phyloP scores from a whole-genome alignment of 2,329 filamentous ascomycete genomes.

The Pseudophaeomoniella oleicola region DNA sequence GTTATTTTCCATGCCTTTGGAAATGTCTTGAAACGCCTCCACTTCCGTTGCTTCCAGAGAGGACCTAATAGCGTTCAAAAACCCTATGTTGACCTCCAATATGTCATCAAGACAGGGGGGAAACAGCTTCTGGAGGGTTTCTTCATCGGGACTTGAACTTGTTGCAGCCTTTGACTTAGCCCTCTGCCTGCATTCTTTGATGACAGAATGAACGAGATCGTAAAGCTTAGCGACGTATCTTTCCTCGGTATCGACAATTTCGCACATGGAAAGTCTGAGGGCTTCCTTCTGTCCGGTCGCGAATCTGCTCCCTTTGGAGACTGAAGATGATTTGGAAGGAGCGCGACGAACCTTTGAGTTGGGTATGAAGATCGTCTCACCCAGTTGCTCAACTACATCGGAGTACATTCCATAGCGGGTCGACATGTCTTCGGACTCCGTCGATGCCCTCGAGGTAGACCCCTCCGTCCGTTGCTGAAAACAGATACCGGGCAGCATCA shows the following conservation, averaged over 20 bases:
- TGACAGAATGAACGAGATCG: constrained; percentile 67
- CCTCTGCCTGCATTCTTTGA: constrained; percentile 61
- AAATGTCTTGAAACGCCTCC: constrained; percentile 62
- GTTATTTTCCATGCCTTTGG: constrained; percentile 20
- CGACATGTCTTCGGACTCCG: constrained; percentile 48
- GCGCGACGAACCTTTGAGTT: constrained; percentile 73
- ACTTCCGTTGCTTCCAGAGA: constrained; percentile 75
- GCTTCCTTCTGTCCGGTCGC: constrained; percentile 69
- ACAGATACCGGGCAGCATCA: constrained; percentile 53
- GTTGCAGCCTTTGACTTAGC: constrained; percentile 42
- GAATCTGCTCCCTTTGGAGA: constrained; percentile 67
- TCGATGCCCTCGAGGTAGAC: constrained; percentile 50
- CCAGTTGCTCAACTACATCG: constrained; percentile 62
- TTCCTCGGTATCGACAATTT: constrained; percentile 85
- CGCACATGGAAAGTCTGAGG: constrained; percentile 73
- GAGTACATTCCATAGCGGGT: constrained; percentile 64
- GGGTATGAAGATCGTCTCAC: constrained; percentile 72
- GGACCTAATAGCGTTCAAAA: constrained; percentile 60
- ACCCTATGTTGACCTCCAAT: constrained; percentile 64
- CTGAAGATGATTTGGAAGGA: constrained; percentile 69
- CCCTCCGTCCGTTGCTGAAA: constrained; percentile 32
- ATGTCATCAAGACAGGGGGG: constrained; percentile 69
- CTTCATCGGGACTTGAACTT: constrained; percentile 57
- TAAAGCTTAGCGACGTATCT: constrained; percentile 82
- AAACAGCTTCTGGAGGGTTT: constrained; percentile 64